Conservation (phyloP, 2,329 filamentous ascomycete genomes). For the Ilyonectria sp. region DNA sequence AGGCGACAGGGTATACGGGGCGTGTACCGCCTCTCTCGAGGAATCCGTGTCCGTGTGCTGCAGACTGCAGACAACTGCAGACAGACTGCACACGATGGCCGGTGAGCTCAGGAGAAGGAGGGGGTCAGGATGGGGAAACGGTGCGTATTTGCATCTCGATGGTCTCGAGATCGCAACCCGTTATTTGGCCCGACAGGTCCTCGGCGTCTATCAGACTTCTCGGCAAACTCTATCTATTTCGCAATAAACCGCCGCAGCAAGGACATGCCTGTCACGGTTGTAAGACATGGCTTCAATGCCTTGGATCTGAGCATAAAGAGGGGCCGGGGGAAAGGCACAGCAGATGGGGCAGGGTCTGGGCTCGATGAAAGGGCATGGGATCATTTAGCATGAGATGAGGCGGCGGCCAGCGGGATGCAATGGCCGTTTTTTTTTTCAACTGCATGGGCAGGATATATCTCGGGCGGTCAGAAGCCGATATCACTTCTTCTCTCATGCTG, state of each 20-base stretch:
- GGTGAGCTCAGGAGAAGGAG: slow-evolving; percentile 19
- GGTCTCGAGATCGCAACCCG: slow-evolving; percentile 19
- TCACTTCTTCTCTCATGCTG: not conserved
- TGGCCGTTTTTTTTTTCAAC: too few relatives aligned
- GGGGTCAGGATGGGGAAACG: slow-evolving; percentile 27
- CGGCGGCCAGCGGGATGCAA: too few relatives aligned
- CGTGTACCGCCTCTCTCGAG: slow-evolving; percentile 2
- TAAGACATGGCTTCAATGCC: slow-evolving; percentile 1
- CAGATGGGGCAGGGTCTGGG: slow-evolving; percentile 18
- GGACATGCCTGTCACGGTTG: not conserved
- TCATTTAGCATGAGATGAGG: slow-evolving; percentile 24
- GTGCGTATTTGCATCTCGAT: slow-evolving; percentile 22
- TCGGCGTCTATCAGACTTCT: slow-evolving; percentile 1
- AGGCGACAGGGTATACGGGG: slow-evolving; percentile 18
- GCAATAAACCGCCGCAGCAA: not conserved
- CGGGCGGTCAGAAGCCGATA: slow-evolving; percentile 20
- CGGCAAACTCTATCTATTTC: slow-evolving; percentile 22
- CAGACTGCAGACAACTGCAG: slow-evolving; percentile 8
- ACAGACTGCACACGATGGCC: not conserved
- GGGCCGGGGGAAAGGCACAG: slow-evolving; percentile 11
- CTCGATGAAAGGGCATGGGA: slow-evolving; percentile 5
- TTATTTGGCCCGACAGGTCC: not conserved
- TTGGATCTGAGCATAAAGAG: slow-evolving; percentile 10
- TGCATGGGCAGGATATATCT: not conserved
- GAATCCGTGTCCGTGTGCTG: slow-evolving; percentile 15